These are phyloP conservation scores for Neurospora sp. DNA, from an alignment of 495 filamentous ascomycete species.

Conservation along the genomic window DNA sequence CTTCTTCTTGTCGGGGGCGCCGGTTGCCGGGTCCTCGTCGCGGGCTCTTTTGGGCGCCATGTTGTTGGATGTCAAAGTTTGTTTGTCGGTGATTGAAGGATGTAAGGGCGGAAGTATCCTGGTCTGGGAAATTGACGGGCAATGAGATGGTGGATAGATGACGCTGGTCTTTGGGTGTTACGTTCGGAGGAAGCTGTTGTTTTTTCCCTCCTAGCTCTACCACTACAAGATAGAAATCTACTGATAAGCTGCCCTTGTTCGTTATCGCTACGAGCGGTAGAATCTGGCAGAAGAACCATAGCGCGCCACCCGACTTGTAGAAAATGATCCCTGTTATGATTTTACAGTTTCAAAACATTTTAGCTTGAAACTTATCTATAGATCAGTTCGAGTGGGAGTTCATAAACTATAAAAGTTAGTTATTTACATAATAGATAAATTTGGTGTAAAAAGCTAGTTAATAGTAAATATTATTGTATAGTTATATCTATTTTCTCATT, in stretches of 20 bases:
- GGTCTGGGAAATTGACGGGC: background rate
- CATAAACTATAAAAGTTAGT: too few relatives aligned
- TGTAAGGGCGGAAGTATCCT: background rate
- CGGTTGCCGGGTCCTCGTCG: slow-evolving; percentile 32
- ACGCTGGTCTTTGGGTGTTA: background rate
- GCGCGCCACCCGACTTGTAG: too few relatives aligned
- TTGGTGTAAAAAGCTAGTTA: too few relatives aligned
- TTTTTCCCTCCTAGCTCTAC: background rate
- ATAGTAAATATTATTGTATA: too few relatives aligned
- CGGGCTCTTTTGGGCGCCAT: slow-evolving; percentile 58
- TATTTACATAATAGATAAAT: too few relatives aligned
- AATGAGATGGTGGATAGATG: background rate
- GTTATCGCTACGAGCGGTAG: background rate
- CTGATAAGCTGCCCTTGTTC: background rate
- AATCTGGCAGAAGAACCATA: background rate
- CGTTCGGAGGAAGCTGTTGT: background rate
- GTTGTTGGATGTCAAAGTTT: slow-evolving; percentile 5
- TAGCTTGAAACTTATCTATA: too few relatives aligned
- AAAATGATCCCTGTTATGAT: too few relatives aligned
- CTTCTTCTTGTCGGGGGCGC: slow-evolving; percentile 34
- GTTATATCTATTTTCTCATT: too few relatives aligned
- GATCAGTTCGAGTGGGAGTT: too few relatives aligned
- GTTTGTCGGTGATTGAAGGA: background rate
- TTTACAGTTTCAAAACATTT: too few relatives aligned
- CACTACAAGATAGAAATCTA: background rate